Conservation (phyloP, 495 filamentous ascomycete species). For the Penicillium cataractarum region DNA sequence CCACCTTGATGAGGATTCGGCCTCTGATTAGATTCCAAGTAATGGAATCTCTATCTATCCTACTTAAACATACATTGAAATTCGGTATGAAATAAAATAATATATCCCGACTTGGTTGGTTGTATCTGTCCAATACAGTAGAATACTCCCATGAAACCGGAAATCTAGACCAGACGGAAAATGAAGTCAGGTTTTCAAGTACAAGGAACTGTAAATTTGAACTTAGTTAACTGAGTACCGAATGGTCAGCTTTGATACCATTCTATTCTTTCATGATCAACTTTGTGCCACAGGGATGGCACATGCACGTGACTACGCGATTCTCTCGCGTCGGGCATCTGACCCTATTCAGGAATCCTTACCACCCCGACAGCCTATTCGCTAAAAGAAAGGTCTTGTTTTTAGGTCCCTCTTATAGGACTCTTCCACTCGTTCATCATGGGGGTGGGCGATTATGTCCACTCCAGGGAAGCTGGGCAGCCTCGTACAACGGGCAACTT, state of each 20-base stretch:
- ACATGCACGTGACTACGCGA: conserved; percentile 47
- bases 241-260: neutral
- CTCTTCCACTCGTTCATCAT: conserved; percentile 26
- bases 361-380: conserved; percentile 5
- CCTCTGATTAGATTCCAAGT: conserved; percentile 36
- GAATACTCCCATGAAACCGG: neutral
- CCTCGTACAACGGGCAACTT: conserved; percentile 34
- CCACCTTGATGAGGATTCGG: conserved; percentile 36
- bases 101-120: neutral
- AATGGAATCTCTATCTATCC: neutral
- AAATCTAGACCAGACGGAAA: neutral
- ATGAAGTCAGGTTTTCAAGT: neutral
- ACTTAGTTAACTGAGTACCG: neutral
- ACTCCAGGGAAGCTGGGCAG: conserved; percentile 44
- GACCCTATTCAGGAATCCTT: conserved; percentile 10
- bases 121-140: neutral
- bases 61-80: neutral
- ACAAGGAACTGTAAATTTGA: neutral
- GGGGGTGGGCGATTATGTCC: conserved; percentile 52
- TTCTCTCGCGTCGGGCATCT: conserved; percentile 29
- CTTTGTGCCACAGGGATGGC: neutral
- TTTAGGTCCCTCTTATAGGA: neutral
- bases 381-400: neutral
- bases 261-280: neutral
- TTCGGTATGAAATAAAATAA: neutral